Evolutionary conservation across 2,329 filamentous ascomycete species (phyloP).

Genomic region (Septoria linicola): DNA sequence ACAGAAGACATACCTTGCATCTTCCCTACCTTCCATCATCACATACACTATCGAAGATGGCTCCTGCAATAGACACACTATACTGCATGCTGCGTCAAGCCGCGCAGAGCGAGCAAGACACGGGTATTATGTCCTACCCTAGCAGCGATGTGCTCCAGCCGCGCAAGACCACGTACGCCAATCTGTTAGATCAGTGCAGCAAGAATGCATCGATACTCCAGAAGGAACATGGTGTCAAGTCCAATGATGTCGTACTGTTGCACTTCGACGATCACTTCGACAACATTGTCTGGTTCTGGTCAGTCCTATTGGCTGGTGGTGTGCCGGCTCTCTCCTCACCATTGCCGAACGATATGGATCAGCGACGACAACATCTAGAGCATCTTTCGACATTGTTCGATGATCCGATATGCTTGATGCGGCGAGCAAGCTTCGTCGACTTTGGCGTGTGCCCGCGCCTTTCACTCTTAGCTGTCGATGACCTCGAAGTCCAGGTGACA

Average conservation of each 20-base stretch:
- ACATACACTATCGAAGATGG: slow-evolving; percentile 6
- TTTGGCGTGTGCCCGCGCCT: slow-evolving; percentile 1
- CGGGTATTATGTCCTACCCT: slow-evolving; percentile 6
- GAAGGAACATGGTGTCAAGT: background rate
- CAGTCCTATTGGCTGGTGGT: slow-evolving; percentile 38
- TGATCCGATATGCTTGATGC: slow-evolving; percentile 2
- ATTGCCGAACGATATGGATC: slow-evolving; percentile 33
- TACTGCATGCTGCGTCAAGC: background rate
- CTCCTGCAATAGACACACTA: slow-evolving; percentile 2
- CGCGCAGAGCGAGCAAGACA: background rate
- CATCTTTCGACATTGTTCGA: slow-evolving; percentile 23
- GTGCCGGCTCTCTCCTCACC: slow-evolving; percentile 42
- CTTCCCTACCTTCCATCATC: background rate
- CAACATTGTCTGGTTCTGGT: slow-evolving; percentile 47
- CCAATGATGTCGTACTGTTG: slow-evolving; percentile 15
- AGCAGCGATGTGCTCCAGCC: background rate
- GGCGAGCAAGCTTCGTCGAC: slow-evolving; percentile 9
- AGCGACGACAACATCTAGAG: slow-evolving; percentile 35
- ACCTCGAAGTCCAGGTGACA: background rate
- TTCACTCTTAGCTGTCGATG: background rate
- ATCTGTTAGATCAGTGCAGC: background rate
- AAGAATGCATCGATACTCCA: background rate
- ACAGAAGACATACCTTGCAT: background rate
- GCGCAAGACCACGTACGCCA: background rate
- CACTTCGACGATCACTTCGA: slow-evolving; percentile 41